Evolutionary conservation across 805 yeast genomes (phyloP), one percentile per base, ranked within the genome.

Genomic region (Yamadazyma insecticola): DNA sequence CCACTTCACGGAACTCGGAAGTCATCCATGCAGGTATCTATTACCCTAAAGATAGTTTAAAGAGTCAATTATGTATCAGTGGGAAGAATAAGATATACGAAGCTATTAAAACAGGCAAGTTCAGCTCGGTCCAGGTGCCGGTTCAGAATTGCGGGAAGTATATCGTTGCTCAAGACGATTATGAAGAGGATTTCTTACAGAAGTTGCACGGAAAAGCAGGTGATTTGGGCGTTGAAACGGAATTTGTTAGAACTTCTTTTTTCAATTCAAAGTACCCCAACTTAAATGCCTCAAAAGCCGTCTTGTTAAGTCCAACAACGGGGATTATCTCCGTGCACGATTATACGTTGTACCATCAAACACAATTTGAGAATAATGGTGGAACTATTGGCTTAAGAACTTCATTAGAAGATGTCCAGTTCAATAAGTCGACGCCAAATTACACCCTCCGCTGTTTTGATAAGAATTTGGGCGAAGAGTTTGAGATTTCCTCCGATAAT

Each of bases 21-120:
- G 97, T 89, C 16, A 81, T 88, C 15, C 97, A 88, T 57, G 95
- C 95, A 0, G 96, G 96, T 0, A 47, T 88, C 5, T 89, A 89
- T 51, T 82, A 84, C 47, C 94, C 95, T 0, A 57, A 63, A 7
- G 72, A 74, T 36, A 70, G 82, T 2, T 61, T 89, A 32, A 81
- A 85, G 48, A 75, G 85, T 0, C 56, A 64, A 41, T 56, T 88
- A 17, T 89, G 96, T 47, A 63, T 88, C 20, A 67, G 71, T 22
- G 97, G 97, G 0, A 87, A 83, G 45, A 55, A 75, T 10, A 55
- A 78, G 53, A 64, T 88, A 9, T 88, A 87, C 51, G 59, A 62
- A 11, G 70, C 81, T 70, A 9, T 44, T n/a, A 41, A 46, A 3
- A 38, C 22, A 22, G 54, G 61, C 11, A 39, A 43, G 6, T 55